These are phyloP conservation scores for Lithocarpus polystachyus DNA, from an alignment of 306 rosid genomes.

Conservation along the genomic window DNA sequence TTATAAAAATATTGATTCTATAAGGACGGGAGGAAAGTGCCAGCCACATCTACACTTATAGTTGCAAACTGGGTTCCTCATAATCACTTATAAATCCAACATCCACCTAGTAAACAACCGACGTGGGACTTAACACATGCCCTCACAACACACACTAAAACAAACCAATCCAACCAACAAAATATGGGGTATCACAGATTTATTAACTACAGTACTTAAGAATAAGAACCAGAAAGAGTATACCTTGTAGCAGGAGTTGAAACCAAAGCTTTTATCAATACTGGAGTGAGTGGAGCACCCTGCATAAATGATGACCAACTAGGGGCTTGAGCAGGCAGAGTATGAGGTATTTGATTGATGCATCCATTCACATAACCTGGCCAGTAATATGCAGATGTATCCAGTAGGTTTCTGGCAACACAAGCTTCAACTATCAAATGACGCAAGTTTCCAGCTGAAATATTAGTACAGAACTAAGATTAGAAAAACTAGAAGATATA, in stretches of 20 bases:
- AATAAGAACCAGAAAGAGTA: slow-evolving; percentile 4
- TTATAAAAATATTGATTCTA: neutral
- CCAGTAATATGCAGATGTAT: slow-evolving; percentile 85
- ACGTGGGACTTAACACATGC: too few species aligned
- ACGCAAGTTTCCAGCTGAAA: slow-evolving; percentile 93
- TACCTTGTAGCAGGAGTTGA: slow-evolving; percentile 97
- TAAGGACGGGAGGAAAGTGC: too few species aligned
- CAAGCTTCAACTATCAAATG: slow-evolving; percentile 97
- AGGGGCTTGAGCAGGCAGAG: slow-evolving; percentile 68
- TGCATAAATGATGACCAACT: slow-evolving; percentile 91
- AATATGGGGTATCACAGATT: neutral
- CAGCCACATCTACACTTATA: too few species aligned
- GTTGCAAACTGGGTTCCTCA: too few species aligned
- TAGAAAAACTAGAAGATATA: neutral
- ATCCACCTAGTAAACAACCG: too few species aligned
- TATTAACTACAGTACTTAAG: neutral
- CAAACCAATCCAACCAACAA: too few species aligned
- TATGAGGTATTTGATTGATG: slow-evolving; percentile 74
- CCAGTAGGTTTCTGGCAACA: slow-evolving; percentile 81
- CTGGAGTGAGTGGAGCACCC: slow-evolving; percentile 69
- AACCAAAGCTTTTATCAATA: slow-evolving; percentile 66
- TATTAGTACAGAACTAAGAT: slow-evolving; percentile 10
- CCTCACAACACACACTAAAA: too few species aligned
- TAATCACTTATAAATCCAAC: too few species aligned
- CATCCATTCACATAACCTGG: slow-evolving; percentile 81